Evolutionary conservation across 116 monocot species (phyloP).

Genomic region (Thalassia testudinum): DNA sequence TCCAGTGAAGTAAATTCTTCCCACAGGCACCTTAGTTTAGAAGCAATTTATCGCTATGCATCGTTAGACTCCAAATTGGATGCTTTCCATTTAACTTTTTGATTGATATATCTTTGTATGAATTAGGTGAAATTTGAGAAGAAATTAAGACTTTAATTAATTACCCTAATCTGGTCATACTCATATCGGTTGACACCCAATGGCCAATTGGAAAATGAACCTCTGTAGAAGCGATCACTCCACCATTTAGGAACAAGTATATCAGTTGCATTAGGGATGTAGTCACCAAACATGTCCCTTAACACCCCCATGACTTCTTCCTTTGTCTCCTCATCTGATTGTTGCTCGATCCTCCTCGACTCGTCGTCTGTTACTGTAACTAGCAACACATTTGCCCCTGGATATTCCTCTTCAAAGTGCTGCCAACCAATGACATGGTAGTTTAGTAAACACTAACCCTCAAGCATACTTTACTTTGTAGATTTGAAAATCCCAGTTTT

Average conservation of each 20-base stretch:
- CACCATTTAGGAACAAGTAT: constrained; percentile 81
- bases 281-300: constrained; percentile 50
- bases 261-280: constrained; percentile 50
- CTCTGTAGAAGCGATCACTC: constrained; percentile 55
- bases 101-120: no score
- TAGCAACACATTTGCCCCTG: constrained; percentile 44
- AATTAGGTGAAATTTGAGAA: no score
- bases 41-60: no score
- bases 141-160: no score
- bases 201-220: constrained; percentile 79
- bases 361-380: constrained; percentile 78
- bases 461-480: no score
- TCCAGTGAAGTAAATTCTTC: constrained; percentile 68
- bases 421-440: constrained; percentile 2
- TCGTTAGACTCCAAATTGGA: no score
- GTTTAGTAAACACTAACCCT: no score
- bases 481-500: no score
- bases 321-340: constrained; percentile 35
- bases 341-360: constrained; percentile 75
- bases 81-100: no score
- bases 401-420: constrained; percentile 57
- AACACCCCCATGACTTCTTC: constrained; percentile 58
- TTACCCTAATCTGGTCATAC: constrained; percentile 78
- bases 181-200: constrained; percentile 66
- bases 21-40: constrained; percentile 64